Evolutionary conservation across 2,329 filamentous ascomycete species (phyloP).

Genomic region (Cordyceps pruinosa): DNA sequence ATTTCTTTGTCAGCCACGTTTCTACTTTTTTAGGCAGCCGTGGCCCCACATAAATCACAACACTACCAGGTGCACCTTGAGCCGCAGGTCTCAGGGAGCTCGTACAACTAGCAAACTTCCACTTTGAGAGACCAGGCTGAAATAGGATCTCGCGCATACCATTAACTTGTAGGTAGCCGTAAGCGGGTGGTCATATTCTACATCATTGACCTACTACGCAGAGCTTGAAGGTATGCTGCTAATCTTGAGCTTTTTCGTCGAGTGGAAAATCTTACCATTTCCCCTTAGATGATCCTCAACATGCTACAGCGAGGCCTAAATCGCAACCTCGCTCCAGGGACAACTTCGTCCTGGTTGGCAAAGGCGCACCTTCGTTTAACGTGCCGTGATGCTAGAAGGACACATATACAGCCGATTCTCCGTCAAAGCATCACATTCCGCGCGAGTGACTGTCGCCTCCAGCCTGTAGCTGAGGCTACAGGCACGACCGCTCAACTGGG

Average conservation of each 20-base stretch:
- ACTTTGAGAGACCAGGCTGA: too few species aligned
- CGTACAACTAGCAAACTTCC: too few species aligned
- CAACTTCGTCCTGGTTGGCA: background rate
- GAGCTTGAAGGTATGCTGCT: background rate
- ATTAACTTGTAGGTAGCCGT: too few species aligned
- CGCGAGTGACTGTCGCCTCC: constrained; percentile 10
- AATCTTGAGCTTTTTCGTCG: background rate
- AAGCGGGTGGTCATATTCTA: too few species aligned
- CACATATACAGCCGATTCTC: background rate
- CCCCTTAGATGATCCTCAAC: background rate
- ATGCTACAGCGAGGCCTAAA: constrained; percentile 1
- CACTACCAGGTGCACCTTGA: too few species aligned
- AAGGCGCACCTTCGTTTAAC: background rate
- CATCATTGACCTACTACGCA: background rate
- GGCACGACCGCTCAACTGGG: background rate
- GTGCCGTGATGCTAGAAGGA: background rate
- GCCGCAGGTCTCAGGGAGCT: too few species aligned
- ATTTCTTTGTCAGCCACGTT: background rate
- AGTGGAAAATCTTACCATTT: background rate
- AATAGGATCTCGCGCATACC: too few species aligned
- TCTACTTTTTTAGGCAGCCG: background rate
- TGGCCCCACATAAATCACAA: background rate
- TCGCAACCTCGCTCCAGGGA: background rate
- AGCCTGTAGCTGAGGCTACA: background rate
- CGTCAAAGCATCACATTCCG: background rate